phyloP scores from a whole-genome alignment of 345 rosid species.

The Dipteronia dyeriana region DNA sequence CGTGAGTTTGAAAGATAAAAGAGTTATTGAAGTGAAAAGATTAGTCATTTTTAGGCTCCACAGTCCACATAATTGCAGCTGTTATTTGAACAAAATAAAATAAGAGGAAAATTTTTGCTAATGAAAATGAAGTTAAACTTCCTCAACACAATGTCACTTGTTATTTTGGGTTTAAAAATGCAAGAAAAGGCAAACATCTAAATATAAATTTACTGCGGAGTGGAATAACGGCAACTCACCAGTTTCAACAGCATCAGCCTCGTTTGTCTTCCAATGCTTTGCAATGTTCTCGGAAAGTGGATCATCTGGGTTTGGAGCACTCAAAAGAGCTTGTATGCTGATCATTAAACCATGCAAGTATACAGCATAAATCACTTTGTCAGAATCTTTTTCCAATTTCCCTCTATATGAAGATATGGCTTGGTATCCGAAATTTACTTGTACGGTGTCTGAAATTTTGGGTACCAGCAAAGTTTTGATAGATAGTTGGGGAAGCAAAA shows the following conservation, averaged over 20 bases:
- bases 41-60: neutral
- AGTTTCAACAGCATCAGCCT: conserved; percentile 65
- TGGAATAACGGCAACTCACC: conserved; percentile 25
- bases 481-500: neutral
- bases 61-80: neutral
- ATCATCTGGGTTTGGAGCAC: conserved; percentile 69
- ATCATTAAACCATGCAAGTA: conserved; percentile 1
- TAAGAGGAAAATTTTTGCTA: no score
- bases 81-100: neutral
- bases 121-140: no score
- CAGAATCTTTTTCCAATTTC: neutral
- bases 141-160: no score
- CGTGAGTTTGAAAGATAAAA: neutral
- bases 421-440: neutral
- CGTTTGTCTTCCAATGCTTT: conserved; percentile 67
- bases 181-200: neutral
- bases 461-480: neutral
- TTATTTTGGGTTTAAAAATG: no score
- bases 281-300: conserved; percentile 69
- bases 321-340: conserved; percentile 65
- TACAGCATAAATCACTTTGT: neutral
- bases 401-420: neutral
- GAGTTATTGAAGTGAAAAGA: neutral
- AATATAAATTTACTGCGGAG: neutral
- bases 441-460: neutral